Percentiles rank a stretch among this genome's conserved stretches.
phyloP scores from a whole-genome alignment of 306 rosid genomes.

The Vachellia pachyceras region DNA sequence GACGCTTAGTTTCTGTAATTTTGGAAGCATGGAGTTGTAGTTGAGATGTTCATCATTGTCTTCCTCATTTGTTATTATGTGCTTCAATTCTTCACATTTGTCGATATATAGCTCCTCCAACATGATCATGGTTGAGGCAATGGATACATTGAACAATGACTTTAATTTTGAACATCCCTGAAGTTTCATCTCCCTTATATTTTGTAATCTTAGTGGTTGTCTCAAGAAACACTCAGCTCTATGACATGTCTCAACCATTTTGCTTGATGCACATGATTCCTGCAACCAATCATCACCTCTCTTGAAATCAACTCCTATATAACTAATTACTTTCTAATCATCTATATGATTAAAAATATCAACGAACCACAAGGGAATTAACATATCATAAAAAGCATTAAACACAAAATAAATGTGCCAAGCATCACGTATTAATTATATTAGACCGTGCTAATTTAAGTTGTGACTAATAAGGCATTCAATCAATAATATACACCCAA shows the following conservation, averaged over 20 bases:
- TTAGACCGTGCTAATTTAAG: no score
- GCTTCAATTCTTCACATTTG: neutral
- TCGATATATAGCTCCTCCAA: accelerated
- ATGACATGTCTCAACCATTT: neutral
- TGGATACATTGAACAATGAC: neutral
- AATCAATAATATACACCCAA: no score
- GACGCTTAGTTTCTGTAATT: accelerated
- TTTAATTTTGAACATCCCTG: accelerated
- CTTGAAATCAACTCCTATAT: neutral
- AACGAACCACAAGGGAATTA: no score
- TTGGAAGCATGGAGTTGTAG: neutral
- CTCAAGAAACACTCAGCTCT: neutral
- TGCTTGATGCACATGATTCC: neutral
- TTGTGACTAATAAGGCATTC: no score
- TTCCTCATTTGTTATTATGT: neutral
- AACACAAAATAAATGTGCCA: no score
- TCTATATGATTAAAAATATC: neutral
- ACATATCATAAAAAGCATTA: no score
- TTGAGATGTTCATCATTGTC: neutral
- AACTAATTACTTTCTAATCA: neutral
- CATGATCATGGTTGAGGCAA: neutral
- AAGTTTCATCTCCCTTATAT: neutral
- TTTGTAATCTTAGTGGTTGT: neutral
- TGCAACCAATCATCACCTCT: neutral
- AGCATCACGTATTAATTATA: no score